Evolutionary conservation across 177 flowering plant species (phyloP).

Genomic region (Vitis hybrid): DNA sequence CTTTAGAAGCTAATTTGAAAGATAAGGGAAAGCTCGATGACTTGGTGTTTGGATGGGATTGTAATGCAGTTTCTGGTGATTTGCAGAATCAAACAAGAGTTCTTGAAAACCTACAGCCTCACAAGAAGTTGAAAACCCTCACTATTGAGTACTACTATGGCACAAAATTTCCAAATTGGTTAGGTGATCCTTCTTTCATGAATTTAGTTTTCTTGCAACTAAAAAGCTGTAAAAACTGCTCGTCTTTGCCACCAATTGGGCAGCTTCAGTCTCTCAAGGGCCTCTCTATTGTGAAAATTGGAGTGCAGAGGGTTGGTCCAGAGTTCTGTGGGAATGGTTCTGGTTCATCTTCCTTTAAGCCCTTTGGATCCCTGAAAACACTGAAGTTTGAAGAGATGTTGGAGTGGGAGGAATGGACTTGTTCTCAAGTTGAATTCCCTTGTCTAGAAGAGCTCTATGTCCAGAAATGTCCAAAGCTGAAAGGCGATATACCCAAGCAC

Average conservation of each 20-base stretch:
- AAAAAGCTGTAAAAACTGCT: slow-evolving; percentile 3
- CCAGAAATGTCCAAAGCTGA: slow-evolving; percentile 10
- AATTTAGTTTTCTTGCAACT: slow-evolving; percentile 5
- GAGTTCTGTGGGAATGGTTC: slow-evolving; percentile 8
- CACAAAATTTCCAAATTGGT: slow-evolving; percentile 16
- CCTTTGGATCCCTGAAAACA: slow-evolving; percentile 10
- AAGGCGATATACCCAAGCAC: slow-evolving; percentile 8
- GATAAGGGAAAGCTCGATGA: slow-evolving; percentile 12
- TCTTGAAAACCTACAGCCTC: slow-evolving; percentile 15
- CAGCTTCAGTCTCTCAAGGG: slow-evolving; percentile 12
- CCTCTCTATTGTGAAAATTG: slow-evolving; percentile 6
- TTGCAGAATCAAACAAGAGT: neutral
- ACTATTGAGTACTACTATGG: slow-evolving; percentile 12
- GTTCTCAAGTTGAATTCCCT: slow-evolving; percentile 2
- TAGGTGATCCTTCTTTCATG: slow-evolving; percentile 14
- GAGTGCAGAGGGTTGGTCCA: slow-evolving; percentile 8
- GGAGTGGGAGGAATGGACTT: slow-evolving; percentile 18
- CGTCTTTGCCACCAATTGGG: slow-evolving; percentile 21
- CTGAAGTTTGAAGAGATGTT: slow-evolving; percentile 12
- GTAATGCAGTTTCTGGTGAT: neutral
- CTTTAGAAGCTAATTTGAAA: slow-evolving; percentile 20
- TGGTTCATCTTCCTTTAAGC: neutral
- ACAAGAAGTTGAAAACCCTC: slow-evolving; percentile 10
- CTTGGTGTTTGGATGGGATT: slow-evolving; percentile 16
- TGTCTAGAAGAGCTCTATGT: slow-evolving; percentile 7